Evolutionary conservation across 306 rosid genomes (phyloP).

Genomic region (Acacia acuminata): DNA sequence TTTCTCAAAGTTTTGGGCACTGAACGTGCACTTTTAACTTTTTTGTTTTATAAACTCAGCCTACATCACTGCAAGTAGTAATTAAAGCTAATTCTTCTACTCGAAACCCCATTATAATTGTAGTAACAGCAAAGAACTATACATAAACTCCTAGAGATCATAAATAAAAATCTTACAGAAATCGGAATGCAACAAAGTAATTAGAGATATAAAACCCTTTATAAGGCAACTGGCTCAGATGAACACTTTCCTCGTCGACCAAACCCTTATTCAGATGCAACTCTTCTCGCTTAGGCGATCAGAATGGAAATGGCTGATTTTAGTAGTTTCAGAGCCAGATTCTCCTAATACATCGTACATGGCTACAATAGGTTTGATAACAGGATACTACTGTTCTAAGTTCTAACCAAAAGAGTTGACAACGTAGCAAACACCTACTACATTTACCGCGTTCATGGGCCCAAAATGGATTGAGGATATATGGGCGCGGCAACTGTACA

Average conservation of each 20-base stretch:
- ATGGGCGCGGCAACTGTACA: background rate
- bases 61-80: background rate
- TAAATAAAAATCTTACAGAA: conserved; percentile 1
- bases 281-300: background rate
- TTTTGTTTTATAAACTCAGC: background rate
- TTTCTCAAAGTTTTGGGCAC: too few species aligned
- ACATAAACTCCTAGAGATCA: background rate
- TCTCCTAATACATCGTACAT: background rate
- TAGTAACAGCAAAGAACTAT: background rate
- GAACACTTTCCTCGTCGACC: background rate
- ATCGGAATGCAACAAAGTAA: conserved; percentile 27
- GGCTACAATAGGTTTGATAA: background rate
- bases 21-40: too few species aligned
- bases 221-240: conserved; percentile 1
- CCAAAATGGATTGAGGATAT: background rate
- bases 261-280: background rate
- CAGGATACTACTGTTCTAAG: background rate
- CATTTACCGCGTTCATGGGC: conserved; percentile 5
- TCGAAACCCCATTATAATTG: too few species aligned
- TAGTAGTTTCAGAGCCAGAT: conserved; percentile 9
- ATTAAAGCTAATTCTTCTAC: background rate
- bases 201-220: conserved; percentile 26
- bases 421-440: background rate
- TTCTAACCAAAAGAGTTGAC: conserved; percentile 2
- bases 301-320: background rate